Conservation (phyloP, 306 rosid species). For the Arachis stenosperma region DNA sequence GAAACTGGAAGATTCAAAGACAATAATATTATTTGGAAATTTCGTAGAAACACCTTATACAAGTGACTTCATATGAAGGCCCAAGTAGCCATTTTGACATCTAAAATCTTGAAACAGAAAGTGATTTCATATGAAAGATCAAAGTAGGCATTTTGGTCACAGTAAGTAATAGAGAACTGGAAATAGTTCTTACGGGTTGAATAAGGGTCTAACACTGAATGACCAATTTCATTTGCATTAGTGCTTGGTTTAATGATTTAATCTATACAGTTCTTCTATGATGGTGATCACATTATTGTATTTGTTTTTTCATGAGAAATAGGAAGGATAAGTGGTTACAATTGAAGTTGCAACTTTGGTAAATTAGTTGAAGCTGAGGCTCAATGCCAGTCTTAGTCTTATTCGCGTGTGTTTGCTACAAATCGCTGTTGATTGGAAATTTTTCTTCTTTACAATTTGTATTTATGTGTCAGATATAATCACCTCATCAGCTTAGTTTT, state of each 20-base stretch:
- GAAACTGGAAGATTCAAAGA: slow-evolving; percentile 14
- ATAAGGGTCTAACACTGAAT: slow-evolving; percentile 35
- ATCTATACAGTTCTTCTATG: background rate
- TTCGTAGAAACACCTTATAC: background rate
- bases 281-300: background rate
- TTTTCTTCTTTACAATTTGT: background rate
- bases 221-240: slow-evolving; percentile 5
- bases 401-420: background rate
- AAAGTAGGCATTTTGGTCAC: slow-evolving; percentile 27
- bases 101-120: slow-evolving; percentile 9
- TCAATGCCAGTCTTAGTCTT: background rate
- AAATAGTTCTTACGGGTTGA: slow-evolving; percentile 35
- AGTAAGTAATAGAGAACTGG: slow-evolving; percentile 28
- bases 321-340: background rate
- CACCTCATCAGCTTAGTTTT: background rate
- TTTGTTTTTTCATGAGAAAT: background rate
- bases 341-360: background rate
- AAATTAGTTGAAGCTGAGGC: background rate
- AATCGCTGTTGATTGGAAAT: background rate
- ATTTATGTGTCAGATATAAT: background rate
- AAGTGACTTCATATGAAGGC: slow-evolving; percentile 33
- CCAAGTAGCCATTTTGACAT: slow-evolving; percentile 36
- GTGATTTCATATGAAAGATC: slow-evolving; percentile 35
- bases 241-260: background rate
- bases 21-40: background rate